Conservation (phyloP, 805 yeast species). For the Candida orba region DNA sequence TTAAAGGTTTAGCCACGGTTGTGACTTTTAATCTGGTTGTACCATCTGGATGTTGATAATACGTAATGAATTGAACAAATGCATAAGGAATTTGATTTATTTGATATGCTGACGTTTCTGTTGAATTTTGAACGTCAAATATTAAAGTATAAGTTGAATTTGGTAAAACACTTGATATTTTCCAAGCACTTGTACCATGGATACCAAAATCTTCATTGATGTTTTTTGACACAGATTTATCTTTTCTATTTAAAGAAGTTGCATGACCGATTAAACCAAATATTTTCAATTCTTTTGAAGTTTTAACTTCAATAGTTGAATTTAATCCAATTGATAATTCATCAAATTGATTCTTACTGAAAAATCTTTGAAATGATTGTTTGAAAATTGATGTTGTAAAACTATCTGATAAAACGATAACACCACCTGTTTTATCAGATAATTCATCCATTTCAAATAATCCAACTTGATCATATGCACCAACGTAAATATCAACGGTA, state of each 20-base stretch:
- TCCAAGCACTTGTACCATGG: constrained; percentile 53
- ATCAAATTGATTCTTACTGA: constrained; percentile 32
- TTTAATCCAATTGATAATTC: constrained; percentile 47
- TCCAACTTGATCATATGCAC: constrained; percentile 66
- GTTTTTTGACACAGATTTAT: constrained; percentile 13
- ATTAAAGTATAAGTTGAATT: constrained; percentile 54
- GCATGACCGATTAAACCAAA: constrained; percentile 62
- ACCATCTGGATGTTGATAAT: constrained; percentile 57
- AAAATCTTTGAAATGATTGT: constrained; percentile 52
- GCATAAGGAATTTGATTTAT: constrained; percentile 21
- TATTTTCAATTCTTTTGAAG: constrained; percentile 42
- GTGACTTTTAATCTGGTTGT: constrained; percentile 54
- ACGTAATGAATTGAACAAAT: constrained; percentile 47
- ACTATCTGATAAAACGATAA: constrained; percentile 54
- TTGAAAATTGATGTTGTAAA: constrained; percentile 62
- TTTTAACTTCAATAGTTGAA: constrained; percentile 51
- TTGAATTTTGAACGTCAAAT: constrained; percentile 38
- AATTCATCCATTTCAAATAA: constrained; percentile 57
- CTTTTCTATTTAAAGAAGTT: constrained; percentile 33
- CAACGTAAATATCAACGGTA: constrained; percentile 51
- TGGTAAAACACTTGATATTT: constrained; percentile 45
- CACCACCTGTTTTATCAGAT: constrained; percentile 55
- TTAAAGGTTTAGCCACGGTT: constrained; percentile 41
- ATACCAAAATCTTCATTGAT: constrained; percentile 33
- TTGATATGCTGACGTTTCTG: constrained; percentile 8